A percentile compares a stretch with the other conserved stretches of the same genome.
These are phyloP conservation scores for Lepidopterella palustris DNA, from an alignment of 495 filamentous ascomycete species.

Conservation along the genomic window DNA sequence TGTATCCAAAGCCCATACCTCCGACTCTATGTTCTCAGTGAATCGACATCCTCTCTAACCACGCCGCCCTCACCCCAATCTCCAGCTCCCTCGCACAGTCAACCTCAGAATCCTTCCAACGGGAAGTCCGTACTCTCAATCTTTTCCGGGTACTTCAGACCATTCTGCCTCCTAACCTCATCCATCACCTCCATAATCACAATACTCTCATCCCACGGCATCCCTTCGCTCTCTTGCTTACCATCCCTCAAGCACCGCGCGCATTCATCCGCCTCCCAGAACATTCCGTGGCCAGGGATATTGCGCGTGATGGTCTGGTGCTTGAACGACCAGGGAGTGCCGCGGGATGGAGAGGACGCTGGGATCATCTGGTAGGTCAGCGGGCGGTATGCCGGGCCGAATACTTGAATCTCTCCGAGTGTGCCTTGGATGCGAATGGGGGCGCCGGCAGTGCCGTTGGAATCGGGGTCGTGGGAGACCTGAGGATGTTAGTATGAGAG, in stretches of 20 bases:
- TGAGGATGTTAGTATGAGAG: background rate
- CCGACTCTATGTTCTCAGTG: too few species aligned
- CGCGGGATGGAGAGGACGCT: conserved; percentile 43
- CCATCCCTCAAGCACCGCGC: conserved; percentile 79
- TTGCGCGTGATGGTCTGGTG: conserved; percentile 38
- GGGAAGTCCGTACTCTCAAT: conserved; percentile 72
- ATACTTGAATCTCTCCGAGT: conserved; percentile 79
- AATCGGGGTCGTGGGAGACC: conserved; percentile 49
- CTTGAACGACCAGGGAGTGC: conserved; percentile 33
- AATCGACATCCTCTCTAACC: too few species aligned
- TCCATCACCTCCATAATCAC: conserved; percentile 97
- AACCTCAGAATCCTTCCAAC: conserved; percentile 11
- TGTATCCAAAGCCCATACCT: too few species aligned
- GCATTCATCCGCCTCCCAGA: conserved; percentile 91
- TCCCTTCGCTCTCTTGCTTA: conserved; percentile 63
- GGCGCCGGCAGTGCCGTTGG: conserved; percentile 52
- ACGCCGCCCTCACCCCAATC: too few species aligned
- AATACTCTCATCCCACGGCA: conserved; percentile 77
- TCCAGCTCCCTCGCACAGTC: background rate
- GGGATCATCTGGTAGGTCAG: conserved; percentile 42
- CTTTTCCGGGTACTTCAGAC: conserved; percentile 68
- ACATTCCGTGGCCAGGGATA: conserved; percentile 75
- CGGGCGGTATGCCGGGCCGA: conserved; percentile 66
- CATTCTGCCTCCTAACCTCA: conserved; percentile 70
- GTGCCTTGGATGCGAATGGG: conserved; percentile 79